Base-by-base conservation (phyloP, 768 basidiomycete species). In the Leccinellum albellum region DNA sequence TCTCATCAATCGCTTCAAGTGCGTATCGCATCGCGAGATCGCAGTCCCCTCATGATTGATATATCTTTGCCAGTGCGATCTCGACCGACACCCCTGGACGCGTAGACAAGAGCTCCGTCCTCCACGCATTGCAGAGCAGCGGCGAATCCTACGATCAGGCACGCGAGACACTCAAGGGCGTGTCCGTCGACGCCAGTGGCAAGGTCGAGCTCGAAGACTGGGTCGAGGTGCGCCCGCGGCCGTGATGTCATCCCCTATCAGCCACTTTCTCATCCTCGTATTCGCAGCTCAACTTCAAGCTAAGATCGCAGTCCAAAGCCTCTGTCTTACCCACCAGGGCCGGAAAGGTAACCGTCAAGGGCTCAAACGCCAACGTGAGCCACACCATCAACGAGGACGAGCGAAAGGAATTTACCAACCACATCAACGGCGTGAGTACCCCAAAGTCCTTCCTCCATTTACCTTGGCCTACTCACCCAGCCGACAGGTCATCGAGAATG, bases 381-480 rank as follows among this genome's bases (percentile, higher is more conserved):
- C 96, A 98, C 76, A 96, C 96, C 32, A 88, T 98, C 74, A 97
- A 97, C 76, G 93, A 98, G 73, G 96, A 98, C 70, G 96, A 98
- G 70, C 81, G 93, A 53, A 78, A 83, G 21, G 94, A 96, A 69
- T 98, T 98, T 75, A 98, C 96, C n/a, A 89, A 92, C 68, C 96
- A 99, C 74, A 98, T 99, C 78, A 99, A 99, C 70, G 76, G 82
- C 57, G 96, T 97, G 66, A 61, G 89, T 72, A 61, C 29, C n/a
- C 52, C 21, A 37, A n/a, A 9, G n/a, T 40, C 50, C 29, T 21
- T 55, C n/a, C 20, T 51, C 48, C 42, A 29, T 14, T 14, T 26
- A 3, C n/a, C 21, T 37, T 37, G 17, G 17, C 4, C n/a, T 52
- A 24, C 56, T 55, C 52, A 57, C 66, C n/a, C 32, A 13, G 31